Evolutionary conservation across 2,329 filamentous ascomycete genomes (phyloP).

Genomic region (Epicoccum nigrum): DNA sequence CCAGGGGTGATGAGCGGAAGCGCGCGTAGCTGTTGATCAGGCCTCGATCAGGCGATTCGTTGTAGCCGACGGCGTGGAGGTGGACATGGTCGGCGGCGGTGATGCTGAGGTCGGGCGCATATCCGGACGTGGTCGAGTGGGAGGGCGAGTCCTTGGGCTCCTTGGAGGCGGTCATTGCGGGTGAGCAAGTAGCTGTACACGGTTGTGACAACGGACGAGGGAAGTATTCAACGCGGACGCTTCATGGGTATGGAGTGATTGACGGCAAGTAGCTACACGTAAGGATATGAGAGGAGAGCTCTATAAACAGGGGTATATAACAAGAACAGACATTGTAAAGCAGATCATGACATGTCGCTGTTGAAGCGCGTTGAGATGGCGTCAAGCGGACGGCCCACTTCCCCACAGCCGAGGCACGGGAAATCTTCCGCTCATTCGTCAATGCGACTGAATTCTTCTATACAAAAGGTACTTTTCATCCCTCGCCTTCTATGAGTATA

Average conservation of each 20-base stretch:
- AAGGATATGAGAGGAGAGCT: background rate
- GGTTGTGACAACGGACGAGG: background rate
- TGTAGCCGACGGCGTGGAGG: conserved; percentile 53
- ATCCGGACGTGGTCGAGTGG: conserved; percentile 23
- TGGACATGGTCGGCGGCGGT: conserved; percentile 52
- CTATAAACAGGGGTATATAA: conserved; percentile 1
- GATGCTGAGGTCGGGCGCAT: conserved; percentile 55
- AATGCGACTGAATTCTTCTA: too few relatives aligned
- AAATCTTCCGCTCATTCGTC: conserved; percentile 10
- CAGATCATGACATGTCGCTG: conserved; percentile 14
- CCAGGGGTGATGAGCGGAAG: conserved; percentile 74
- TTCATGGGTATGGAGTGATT: conserved; percentile 1
- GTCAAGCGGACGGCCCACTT: conserved; percentile 18
- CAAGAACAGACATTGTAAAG: too few relatives aligned
- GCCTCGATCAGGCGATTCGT: conserved; percentile 63
- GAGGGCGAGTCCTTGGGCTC: background rate
- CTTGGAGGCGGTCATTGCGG: conserved; percentile 9
- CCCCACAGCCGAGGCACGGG: conserved; percentile 28
- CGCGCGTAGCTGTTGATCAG: conserved; percentile 84
- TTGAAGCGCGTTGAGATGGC: conserved; percentile 8
- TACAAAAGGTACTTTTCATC: too few relatives aligned
- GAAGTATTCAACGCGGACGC: background rate
- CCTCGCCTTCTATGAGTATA: too few relatives aligned
- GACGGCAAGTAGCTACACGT: background rate
- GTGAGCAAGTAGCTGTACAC: background rate